Base-by-base conservation (phyloP, 768 basidiomycete genomes). In the Boletus fagicola region DNA sequence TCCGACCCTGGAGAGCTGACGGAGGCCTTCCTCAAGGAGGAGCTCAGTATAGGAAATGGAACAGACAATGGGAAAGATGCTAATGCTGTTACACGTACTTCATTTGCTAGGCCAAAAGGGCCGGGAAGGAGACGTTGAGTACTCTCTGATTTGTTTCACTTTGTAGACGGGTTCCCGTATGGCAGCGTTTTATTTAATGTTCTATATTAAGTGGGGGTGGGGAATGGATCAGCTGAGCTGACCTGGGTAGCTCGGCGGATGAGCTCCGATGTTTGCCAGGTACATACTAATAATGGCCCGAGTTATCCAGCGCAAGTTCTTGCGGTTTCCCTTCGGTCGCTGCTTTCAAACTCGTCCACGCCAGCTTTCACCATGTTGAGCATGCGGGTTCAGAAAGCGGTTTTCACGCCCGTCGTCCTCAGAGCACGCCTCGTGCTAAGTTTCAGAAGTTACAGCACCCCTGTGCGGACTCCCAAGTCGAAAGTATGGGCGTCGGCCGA, bases 401-500 rank as follows among this genome's bases (percentile, higher is more conserved):
- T 53, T 22, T 57, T 63, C 53, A 51, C 46, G 35, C 61, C 68
- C 8, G 47, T 66, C 26, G 51, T 65, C 9, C 55, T 63, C 53
- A 59, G 62, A 59, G 30, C 62, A 30, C 70, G 51, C 7, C 36
- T 65, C 16, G 49, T 59, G 4, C 39, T 48, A 22, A 62, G 45
- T 40, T 36, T 63, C 48, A 69, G 65, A 52, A 46, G 51, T 16
- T 74, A 73, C 58, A 72, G 72, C 44, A 64, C 63, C 4, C 61
- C 63, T 1, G 56, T 64, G 8, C 62, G 59, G 5, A 11, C 58
- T n/a, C 73, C 75, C 6, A 75, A 70, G 65, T 75, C 70, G 49
- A 92, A 96, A 72, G 80, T 96, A n/a, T 95, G 87, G 85, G 73
- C 77, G 28, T 89, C 87, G 15, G 86, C 80, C 0, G 92, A 94